Evolutionary conservation across 345 rosid species (phyloP).

Genomic region (Eucalyptus sp.): DNA sequence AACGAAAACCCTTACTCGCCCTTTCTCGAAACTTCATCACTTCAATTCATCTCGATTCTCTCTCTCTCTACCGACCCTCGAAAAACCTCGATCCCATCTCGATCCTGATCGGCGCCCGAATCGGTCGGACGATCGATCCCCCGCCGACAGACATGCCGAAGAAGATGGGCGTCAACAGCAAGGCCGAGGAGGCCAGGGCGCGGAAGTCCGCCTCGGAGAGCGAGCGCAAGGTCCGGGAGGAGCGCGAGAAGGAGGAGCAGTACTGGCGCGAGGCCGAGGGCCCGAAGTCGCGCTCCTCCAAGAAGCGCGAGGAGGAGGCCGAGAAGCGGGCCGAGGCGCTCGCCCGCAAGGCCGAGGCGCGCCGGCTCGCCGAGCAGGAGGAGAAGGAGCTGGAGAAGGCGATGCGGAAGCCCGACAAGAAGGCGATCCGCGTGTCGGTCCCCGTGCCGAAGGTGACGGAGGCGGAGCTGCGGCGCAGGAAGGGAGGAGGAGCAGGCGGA

Average conservation of each 20-base stretch:
- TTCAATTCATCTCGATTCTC: background rate
- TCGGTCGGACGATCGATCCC: background rate
- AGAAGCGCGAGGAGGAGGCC: constrained; percentile 86
- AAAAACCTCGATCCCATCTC: background rate
- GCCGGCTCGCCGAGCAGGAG: constrained; percentile 71
- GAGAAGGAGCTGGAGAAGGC: constrained; percentile 70
- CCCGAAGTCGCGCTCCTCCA: constrained; percentile 60
- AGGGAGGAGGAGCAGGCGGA: constrained; percentile 71
- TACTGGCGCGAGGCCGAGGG: constrained; percentile 99
- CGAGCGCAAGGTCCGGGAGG: constrained; percentile 70
- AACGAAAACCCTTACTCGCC: background rate
- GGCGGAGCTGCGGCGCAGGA: constrained; percentile 40
- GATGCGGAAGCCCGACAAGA: constrained; percentile 72
- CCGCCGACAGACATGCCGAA: constrained; percentile 56
- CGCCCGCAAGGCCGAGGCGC: constrained; percentile 60
- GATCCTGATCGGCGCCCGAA: background rate
- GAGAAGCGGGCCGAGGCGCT: constrained; percentile 79
- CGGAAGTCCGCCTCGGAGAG: constrained; percentile 65
- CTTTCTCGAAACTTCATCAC: background rate
- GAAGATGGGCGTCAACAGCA: constrained; percentile 94
- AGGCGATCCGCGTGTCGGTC: constrained; percentile 56
- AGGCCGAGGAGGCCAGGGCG: constrained; percentile 83
- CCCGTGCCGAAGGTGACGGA: constrained; percentile 89
- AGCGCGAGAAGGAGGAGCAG: constrained; percentile 68
- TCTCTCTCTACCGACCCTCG: background rate